Conservation (phyloP, 2,329 filamentous ascomycete species). For the Aulographum hederae region DNA sequence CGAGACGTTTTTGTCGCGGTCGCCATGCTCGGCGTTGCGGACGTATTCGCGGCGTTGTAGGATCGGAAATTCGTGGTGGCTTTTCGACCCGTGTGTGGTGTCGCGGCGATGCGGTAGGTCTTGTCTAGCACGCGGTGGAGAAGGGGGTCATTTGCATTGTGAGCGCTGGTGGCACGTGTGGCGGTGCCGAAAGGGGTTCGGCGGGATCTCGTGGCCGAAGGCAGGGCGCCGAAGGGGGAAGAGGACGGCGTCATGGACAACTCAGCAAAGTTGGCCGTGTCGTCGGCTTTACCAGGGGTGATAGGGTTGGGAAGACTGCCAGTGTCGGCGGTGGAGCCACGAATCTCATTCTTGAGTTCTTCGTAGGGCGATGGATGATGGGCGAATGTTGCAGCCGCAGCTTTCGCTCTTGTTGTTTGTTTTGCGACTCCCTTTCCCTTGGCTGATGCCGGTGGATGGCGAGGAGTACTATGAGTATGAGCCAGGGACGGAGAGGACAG, state of each 20-base stretch:
- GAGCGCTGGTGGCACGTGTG: slow-evolving; percentile 13
- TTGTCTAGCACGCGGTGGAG: slow-evolving; percentile 89
- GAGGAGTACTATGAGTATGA: slow-evolving; percentile 41
- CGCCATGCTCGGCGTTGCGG: slow-evolving; percentile 16
- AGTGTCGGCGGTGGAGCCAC: slow-evolving; percentile 18
- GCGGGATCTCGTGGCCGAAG: slow-evolving; percentile 16
- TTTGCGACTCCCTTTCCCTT: no score
- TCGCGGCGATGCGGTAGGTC: slow-evolving; percentile 85
- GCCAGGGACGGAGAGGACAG: slow-evolving; percentile 40
- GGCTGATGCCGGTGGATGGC: slow-evolving; percentile 7
- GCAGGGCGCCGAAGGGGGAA: slow-evolving; percentile 35
- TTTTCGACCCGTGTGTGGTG: slow-evolving; percentile 48
- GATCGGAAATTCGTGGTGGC: slow-evolving; percentile 11
- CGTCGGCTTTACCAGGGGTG: slow-evolving; percentile 15
- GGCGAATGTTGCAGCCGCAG: slow-evolving; percentile 27
- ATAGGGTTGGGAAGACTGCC: slow-evolving; percentile 13
- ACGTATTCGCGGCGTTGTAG: slow-evolving; percentile 5
- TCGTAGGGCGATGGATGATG: slow-evolving; percentile 63
- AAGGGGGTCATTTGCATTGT: slow-evolving; percentile 48
- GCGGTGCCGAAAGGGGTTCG: no score
- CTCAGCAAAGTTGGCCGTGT: slow-evolving; percentile 19
- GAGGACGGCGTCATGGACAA: slow-evolving; percentile 23
- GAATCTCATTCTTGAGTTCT: slow-evolving; percentile 47
- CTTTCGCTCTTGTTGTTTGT: background rate
- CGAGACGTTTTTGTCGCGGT: slow-evolving; percentile 12